These are phyloP conservation scores for Panaeolus cyanescens DNA, from an alignment of 768 basidiomycete species.

Conservation along the genomic window DNA sequence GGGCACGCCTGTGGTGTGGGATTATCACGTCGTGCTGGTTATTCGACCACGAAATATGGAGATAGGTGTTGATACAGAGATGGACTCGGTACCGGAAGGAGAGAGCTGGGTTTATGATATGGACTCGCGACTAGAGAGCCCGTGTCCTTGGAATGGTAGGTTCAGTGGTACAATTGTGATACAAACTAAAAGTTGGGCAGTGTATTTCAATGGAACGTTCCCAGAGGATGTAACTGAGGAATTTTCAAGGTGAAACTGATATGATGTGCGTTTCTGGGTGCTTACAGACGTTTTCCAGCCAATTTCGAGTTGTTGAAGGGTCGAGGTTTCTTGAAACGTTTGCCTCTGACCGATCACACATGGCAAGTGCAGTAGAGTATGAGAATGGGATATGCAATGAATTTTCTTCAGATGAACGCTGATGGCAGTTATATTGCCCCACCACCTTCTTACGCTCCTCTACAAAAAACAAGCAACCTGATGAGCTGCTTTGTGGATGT, in stretches of 20 bases:
- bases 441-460: constrained; percentile 17
- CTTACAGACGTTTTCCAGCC: constrained; percentile 33
- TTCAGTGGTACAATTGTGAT: background rate
- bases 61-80: background rate
- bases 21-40: constrained; percentile 72
- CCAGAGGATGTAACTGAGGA: constrained; percentile 29
- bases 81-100: constrained; percentile 7
- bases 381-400: background rate
- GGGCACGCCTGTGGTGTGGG: constrained; percentile 59
- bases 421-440: constrained; percentile 5
- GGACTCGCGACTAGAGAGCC: constrained; percentile 54
- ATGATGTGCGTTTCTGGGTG: background rate
- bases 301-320: constrained; percentile 63
- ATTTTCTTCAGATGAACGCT: constrained; percentile 22
- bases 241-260: constrained; percentile 45
- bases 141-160: constrained; percentile 54
- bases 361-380: constrained; percentile 44
- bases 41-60: constrained; percentile 36
- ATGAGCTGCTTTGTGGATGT: constrained; percentile 18
- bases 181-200: constrained; percentile 23
- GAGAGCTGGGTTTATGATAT: constrained; percentile 69
- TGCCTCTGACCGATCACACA: constrained; percentile 77
- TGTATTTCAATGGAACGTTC: constrained; percentile 50
- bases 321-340: constrained; percentile 55
- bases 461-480: constrained; percentile 14